phyloP scores from a whole-genome alignment of 139 green algal species.

The Chlamydomonas applanata region DNA sequence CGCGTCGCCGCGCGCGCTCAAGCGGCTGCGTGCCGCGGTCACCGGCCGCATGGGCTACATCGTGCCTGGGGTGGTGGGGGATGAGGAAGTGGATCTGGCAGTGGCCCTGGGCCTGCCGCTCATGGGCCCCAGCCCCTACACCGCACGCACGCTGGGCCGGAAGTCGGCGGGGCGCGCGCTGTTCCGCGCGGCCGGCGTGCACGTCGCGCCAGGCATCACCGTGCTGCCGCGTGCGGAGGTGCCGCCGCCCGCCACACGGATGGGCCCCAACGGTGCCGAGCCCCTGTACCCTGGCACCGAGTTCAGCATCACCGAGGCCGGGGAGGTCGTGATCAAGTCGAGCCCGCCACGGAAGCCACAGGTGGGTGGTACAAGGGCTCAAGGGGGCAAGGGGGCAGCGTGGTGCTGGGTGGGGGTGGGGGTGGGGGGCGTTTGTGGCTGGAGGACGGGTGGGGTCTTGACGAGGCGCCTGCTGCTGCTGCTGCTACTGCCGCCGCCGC shows the following conservation, averaged over 20 bases:
- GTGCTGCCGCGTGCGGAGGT: slow-evolving; percentile 10
- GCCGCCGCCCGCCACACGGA: neutral
- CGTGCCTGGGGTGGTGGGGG: slow-evolving; percentile 49
- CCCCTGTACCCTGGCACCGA: neutral
- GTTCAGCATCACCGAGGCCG: neutral
- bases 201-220: neutral
- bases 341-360: too few relatives aligned
- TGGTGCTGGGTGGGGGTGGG: too few relatives aligned
- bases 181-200: slow-evolving; percentile 1
- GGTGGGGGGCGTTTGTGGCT: too few relatives aligned
- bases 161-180: slow-evolving; percentile 41
- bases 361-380: too few relatives aligned
- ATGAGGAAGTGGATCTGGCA: slow-evolving; percentile 52
- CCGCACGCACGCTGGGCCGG: slow-evolving; percentile 21
- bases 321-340: neutral
- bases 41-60: slow-evolving; percentile 51
- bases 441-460: too few relatives aligned
- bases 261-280: neutral
- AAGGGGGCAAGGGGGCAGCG: too few relatives aligned
- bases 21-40: slow-evolving; percentile 42
- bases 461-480: too few relatives aligned
- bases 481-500: too few relatives aligned
- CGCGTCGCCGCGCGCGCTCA: slow-evolving; percentile 32
- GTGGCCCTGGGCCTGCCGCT: slow-evolving; percentile 54
- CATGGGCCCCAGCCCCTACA: slow-evolving; percentile 35